Percentiles rank a stretch among this genome's conserved stretches.
These are phyloP conservation scores for Hyaloscypha bicolor DNA, from an alignment of 495 filamentous ascomycete species.

Conservation along the genomic window DNA sequence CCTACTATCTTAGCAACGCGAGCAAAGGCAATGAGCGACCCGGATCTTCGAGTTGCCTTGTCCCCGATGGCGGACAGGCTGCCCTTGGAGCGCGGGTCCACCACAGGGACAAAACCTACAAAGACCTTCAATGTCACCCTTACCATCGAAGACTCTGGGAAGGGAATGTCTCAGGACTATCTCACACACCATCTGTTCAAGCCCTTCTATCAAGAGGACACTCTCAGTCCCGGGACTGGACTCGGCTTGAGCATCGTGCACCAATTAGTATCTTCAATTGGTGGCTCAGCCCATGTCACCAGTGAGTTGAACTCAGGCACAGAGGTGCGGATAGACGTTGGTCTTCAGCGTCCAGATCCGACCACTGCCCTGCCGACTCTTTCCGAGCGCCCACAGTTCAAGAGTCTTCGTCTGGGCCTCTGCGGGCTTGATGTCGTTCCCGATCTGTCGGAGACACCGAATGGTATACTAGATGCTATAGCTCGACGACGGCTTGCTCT, in stretches of 20 bases:
- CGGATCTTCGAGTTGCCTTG: background rate
- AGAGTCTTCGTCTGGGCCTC: conserved; percentile 3
- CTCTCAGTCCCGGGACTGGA: conserved; percentile 62
- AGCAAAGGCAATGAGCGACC: background rate
- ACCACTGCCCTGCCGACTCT: background rate
- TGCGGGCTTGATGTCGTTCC: conserved; percentile 14
- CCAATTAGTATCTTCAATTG: conserved; percentile 60
- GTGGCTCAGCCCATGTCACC: conserved; percentile 57
- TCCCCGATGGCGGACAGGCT: background rate
- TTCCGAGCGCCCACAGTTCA: background rate
- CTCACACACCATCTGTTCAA: conserved; percentile 54
- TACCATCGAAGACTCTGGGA: conserved; percentile 19
- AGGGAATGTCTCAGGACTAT: conserved; percentile 67
- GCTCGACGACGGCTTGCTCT: conserved; percentile 2
- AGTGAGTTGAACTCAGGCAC: conserved; percentile 23
- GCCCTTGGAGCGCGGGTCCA: background rate
- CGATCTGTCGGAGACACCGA: background rate
- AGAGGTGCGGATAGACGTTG: background rate
- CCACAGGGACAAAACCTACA: background rate
- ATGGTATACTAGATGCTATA: conserved; percentile 6
- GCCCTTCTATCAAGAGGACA: conserved; percentile 69
- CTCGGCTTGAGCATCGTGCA: conserved; percentile 68
- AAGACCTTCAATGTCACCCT: background rate
- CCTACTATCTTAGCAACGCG: background rate
- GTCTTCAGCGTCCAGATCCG: background rate